Percentiles rank a stretch among this genome's conserved stretches.
Evolutionary conservation across 2,329 filamentous ascomycete genomes (phyloP).

Genomic region (Ambrosiella beaveri): DNA sequence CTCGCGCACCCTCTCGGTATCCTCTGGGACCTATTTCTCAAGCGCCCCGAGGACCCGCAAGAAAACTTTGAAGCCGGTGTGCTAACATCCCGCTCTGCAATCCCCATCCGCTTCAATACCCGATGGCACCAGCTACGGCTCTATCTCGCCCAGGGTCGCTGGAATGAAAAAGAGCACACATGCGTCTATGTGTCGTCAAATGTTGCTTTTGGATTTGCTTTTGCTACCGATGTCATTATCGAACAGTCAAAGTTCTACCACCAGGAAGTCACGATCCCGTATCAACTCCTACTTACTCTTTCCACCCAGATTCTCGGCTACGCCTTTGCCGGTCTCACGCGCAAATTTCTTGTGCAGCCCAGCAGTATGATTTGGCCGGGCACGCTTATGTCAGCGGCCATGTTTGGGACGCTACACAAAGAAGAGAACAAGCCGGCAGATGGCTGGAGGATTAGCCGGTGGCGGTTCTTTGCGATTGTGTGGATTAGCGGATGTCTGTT

Average conservation of each 20-base stretch:
- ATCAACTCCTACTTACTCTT: slow-evolving; percentile 67
- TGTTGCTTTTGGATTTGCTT: slow-evolving; percentile 76
- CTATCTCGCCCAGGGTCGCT: slow-evolving; percentile 63
- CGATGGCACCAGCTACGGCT: slow-evolving; percentile 32
- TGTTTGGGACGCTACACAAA: slow-evolving; percentile 76
- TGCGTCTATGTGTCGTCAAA: slow-evolving; percentile 84
- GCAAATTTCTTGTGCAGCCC: slow-evolving; percentile 66
- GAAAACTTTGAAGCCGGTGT: slow-evolving; percentile 35
- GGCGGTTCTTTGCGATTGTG: slow-evolving; percentile 67
- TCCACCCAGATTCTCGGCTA: slow-evolving; percentile 80
- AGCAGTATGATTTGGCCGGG: slow-evolving; percentile 87
- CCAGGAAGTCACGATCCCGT: slow-evolving; percentile 57
- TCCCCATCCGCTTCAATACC: slow-evolving; percentile 10
- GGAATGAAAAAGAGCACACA: slow-evolving; percentile 81
- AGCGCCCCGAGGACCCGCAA: slow-evolving; percentile 37
- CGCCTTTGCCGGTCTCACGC: slow-evolving; percentile 65
- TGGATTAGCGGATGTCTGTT: slow-evolving; percentile 57
- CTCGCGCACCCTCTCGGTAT: slow-evolving; percentile 72
- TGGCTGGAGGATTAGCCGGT: slow-evolving; percentile 67
- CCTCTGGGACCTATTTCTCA: slow-evolving; percentile 58
- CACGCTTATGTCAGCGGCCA: slow-evolving; percentile 72
- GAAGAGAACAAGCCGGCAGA: slow-evolving; percentile 67
- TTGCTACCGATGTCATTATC: slow-evolving; percentile 78
- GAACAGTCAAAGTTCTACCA: slow-evolving; percentile 83
- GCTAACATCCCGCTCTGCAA: slow-evolving; percentile 13